A percentile compares a stretch with the other conserved stretches of the same genome.
Evolutionary conservation across 1,139 yeast genomes (phyloP).

Genomic region (Blastobotrys indianensis): DNA sequence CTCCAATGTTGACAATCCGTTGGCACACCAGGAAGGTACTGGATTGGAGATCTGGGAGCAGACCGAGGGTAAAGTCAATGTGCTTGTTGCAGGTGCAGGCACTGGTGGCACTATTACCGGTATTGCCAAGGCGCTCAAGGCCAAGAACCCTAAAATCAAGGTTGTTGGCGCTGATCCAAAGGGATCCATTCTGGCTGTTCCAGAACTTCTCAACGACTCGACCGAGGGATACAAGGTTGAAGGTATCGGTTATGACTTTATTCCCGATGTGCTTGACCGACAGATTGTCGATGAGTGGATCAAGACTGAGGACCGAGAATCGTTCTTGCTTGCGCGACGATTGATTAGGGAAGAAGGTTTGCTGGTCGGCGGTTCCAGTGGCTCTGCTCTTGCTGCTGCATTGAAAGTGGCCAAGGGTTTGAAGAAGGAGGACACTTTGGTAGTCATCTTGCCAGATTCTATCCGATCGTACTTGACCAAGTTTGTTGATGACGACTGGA

Average conservation of each 20-base stretch:
- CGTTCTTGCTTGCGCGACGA: conserved; percentile 77
- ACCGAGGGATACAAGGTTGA: conserved; percentile 69
- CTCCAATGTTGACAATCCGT: conserved; percentile 71
- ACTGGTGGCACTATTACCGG: conserved; percentile 84
- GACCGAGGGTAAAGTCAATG: conserved; percentile 64
- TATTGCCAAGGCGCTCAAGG: conserved; percentile 70
- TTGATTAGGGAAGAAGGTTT: conserved; percentile 82
- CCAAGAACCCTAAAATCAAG: conserved; percentile 54
- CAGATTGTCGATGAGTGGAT: conserved; percentile 68
- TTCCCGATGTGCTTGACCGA: conserved; percentile 76
- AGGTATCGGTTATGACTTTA: conserved; percentile 88
- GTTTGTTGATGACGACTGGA: conserved; percentile 91
- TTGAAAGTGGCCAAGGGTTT: conserved; percentile 63
- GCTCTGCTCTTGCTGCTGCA: conserved; percentile 79
- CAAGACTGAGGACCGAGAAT: conserved; percentile 79
- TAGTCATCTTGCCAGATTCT: conserved; percentile 82
- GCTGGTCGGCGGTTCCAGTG: conserved; percentile 84
- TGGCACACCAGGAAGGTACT: conserved; percentile 79
- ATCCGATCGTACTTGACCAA: conserved; percentile 82
- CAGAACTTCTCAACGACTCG: conserved; percentile 59
- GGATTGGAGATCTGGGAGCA: conserved; percentile 86
- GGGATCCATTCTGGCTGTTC: conserved; percentile 80
- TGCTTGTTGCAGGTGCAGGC: conserved; percentile 86
- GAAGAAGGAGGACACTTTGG: conserved; percentile 69
- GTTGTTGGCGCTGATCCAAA: conserved; percentile 82